Base-by-base conservation (phyloP, 139 green algal species). In the Asterochloris sp. region DNA sequence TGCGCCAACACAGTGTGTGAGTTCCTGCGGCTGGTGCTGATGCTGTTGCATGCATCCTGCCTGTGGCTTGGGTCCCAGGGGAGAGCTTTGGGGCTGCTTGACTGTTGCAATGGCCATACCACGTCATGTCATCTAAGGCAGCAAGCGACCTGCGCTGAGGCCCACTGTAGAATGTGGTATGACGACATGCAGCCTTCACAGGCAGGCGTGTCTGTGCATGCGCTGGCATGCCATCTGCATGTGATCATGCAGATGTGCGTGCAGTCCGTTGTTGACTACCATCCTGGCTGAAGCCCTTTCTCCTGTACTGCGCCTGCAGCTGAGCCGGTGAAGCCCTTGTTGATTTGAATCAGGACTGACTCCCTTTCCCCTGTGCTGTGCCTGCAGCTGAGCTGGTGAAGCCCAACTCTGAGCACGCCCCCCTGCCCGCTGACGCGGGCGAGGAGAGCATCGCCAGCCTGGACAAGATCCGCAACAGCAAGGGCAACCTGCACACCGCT, bases 321-420 rank as follows among this genome's bases (percentile, higher is more conserved):
- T 10, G 91, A 96, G 80, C 91, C 89, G 24, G 47, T 92, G n/a
- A 98, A 98, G 91, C 96, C 97, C n/a, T n/a, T n/a, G n/a, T n/a
- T n/a, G n/a, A 14, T 69, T 69, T 69, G 64, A 69, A 24, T 24
- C 64, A 24, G 14, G 64, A 69, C 16, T 69, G 64, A 69, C 14
- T 16, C 16, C 64, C 16, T 69, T 69, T 16, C 16, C 66, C 21
- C 66, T 71, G 12, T 78, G 38, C 38, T 68, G 76, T 24, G 66
- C 29, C 13, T 80, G 76, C 82, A 90, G 91, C 89, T 10, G 91
- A 96, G 80, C 91, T 89, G 24, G 47, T 92, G 26, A 98, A 98
- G 91, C 96, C 97, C n/a, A 92, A 93, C 68, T 85, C 85, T 27
- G 80, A 91, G 11, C 95, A 98, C 81, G 83, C 86, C 68, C 91